These are phyloP conservation scores for Podospora comata DNA, from an alignment of 495 filamentous ascomycete species.

Conservation along the genomic window DNA sequence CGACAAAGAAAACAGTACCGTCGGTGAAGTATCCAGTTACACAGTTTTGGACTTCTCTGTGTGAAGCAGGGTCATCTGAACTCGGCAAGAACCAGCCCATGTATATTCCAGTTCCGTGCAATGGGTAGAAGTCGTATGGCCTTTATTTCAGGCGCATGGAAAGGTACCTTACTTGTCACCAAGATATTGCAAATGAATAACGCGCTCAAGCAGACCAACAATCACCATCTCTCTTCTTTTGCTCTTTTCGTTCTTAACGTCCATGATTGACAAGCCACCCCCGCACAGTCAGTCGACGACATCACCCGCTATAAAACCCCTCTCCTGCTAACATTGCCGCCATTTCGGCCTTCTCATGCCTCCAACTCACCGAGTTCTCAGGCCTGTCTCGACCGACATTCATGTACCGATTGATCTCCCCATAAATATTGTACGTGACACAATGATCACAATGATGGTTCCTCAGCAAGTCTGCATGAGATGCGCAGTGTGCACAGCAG, in stretches of 20 bases:
- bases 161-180: no score
- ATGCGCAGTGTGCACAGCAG: background rate
- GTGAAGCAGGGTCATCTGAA: background rate
- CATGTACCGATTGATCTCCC: background rate
- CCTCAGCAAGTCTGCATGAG: background rate
- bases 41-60: background rate
- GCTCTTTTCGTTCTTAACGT: no score
- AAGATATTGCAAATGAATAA: no score
- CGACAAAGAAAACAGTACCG: background rate
- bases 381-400: background rate
- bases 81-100: background rate
- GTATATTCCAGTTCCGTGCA: background rate
- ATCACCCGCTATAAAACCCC: background rate
- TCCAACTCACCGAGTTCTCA: background rate
- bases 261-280: no score
- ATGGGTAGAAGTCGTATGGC: background rate
- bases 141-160: no score
- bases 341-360: background rate
- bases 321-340: background rate
- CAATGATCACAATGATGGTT: background rate
- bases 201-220: no score
- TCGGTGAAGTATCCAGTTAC: background rate
- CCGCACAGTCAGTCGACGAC: no score
- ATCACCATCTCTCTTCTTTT: no score
- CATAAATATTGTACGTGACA: background rate